Evolutionary conservation across 371 early-diverging fungal species (phyloP).

Genomic region (Mortierella sp.): DNA sequence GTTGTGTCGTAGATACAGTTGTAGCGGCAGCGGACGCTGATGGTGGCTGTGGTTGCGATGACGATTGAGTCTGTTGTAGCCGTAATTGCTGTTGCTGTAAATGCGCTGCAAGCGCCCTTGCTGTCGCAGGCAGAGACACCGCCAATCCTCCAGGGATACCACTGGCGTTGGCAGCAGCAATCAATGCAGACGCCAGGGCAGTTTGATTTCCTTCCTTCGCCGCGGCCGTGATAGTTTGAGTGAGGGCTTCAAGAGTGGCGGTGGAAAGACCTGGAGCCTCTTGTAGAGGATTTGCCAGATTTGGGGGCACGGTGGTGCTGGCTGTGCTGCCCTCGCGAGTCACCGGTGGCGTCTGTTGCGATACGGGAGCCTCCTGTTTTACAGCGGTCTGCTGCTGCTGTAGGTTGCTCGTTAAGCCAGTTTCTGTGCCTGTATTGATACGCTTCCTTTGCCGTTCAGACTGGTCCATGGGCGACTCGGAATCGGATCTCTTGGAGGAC

Average conservation of each 20-base stretch:
- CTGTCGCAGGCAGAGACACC: slow-evolving; percentile 38
- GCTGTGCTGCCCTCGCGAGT: slow-evolving; percentile 1
- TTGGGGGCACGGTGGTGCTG: neutral
- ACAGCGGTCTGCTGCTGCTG: neutral
- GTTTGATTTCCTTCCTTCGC: slow-evolving; percentile 44
- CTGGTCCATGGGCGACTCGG: slow-evolving; percentile 35
- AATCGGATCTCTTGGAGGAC: slow-evolving; percentile 43
- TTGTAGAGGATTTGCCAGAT: slow-evolving; percentile 12
- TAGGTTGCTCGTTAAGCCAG: neutral
- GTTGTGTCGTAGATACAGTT: too few relatives aligned
- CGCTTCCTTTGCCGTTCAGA: slow-evolving; percentile 38
- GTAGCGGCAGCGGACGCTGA: too few relatives aligned
- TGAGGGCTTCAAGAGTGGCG: slow-evolving; percentile 25
- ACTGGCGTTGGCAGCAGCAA: slow-evolving; percentile 45
- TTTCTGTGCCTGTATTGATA: slow-evolving; percentile 29
- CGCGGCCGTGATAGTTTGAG: slow-evolving; percentile 40
- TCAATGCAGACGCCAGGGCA: slow-evolving; percentile 35
- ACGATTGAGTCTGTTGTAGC: too few relatives aligned
- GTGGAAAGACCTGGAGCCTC: slow-evolving; percentile 30
- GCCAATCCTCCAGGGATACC: slow-evolving; percentile 45
- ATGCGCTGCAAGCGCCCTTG: slow-evolving; percentile 44
- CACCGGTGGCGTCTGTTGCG: slow-evolving; percentile 2
- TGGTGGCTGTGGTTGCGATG: too few relatives aligned
- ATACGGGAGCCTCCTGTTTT: neutral
- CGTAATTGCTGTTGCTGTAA: slow-evolving; percentile 13